These are phyloP conservation scores for Angomonas ambiguus DNA, from an alignment of 208 protist species.

Conservation along the genomic window DNA sequence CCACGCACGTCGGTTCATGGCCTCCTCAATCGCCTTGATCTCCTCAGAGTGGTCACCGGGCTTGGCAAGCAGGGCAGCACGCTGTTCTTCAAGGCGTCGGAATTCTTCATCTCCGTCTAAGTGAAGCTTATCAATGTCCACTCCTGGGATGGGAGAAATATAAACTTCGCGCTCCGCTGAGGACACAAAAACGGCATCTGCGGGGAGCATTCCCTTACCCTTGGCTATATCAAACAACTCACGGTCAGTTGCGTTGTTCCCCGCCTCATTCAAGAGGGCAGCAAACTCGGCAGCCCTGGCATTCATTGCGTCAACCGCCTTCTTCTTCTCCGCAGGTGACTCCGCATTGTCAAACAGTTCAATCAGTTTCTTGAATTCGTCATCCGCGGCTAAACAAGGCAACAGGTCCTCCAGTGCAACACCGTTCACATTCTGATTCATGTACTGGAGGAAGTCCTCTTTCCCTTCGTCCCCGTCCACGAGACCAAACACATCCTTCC, in stretches of 20 bases:
- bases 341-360: constrained; percentile 55
- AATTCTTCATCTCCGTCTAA: constrained; percentile 11
- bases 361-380: constrained; percentile 62
- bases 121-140: background rate
- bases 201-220: background rate
- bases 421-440: constrained; percentile 64
- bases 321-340: constrained; percentile 38
- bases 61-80: constrained; percentile 25
- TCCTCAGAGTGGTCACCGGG: constrained; percentile 18
- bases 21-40: constrained; percentile 25
- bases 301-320: constrained; percentile 52
- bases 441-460: constrained; percentile 19
- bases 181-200: background rate
- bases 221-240: constrained; percentile 12
- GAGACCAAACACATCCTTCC: constrained; percentile 4
- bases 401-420: constrained; percentile 62
- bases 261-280: constrained; percentile 14
- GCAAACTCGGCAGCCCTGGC: constrained; percentile 45
- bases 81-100: constrained; percentile 47
- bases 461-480: constrained; percentile 2
- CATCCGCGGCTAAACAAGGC: constrained; percentile 54
- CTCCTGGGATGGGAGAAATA: background rate
- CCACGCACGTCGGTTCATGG: constrained; percentile 50
- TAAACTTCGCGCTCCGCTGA: background rate
- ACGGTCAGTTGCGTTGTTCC: constrained; percentile 9